Conservation (phyloP, 176 grass and related monocot species). For the Elaeis guineensis region DNA sequence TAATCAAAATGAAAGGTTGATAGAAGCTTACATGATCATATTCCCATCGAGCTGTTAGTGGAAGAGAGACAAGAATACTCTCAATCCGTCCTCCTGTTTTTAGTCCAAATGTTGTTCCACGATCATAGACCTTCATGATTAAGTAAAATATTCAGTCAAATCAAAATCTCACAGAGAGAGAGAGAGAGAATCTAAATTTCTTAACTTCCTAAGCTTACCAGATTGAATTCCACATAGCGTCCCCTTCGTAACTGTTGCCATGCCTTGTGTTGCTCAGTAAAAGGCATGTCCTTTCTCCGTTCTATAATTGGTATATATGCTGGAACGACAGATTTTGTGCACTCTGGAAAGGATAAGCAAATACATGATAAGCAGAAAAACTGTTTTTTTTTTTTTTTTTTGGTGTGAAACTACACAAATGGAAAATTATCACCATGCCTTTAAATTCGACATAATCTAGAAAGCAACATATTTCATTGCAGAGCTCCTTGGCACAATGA, state of each 20-base stretch:
- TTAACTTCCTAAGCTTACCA: conserved; percentile 26
- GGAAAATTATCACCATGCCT: too few relatives aligned
- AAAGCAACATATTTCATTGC: too few relatives aligned
- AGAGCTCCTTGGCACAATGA: too few relatives aligned
- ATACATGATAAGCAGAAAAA: too few relatives aligned
- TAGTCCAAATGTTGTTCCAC: conserved; percentile 92
- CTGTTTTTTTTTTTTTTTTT: too few relatives aligned
- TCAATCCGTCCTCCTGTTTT: conserved; percentile 97
- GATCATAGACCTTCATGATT: conserved; percentile 69
- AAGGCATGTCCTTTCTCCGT: conserved; percentile 74
- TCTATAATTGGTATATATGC: conserved; percentile 88
- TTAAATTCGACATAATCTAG: too few relatives aligned
- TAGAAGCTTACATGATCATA: conserved; percentile 80
- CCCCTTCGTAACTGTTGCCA: conserved; percentile 95
- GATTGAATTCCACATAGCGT: conserved; percentile 95
- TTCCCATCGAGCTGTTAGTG: conserved; percentile 78
- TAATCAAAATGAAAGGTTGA: background rate
- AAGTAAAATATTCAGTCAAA: too few relatives aligned
- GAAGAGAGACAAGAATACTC: conserved; percentile 91
- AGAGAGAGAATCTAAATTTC: too few relatives aligned
- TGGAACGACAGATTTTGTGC: conserved; percentile 76
- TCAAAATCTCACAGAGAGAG: too few relatives aligned
- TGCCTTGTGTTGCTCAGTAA: conserved; percentile 77
- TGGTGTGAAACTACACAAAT: too few relatives aligned
- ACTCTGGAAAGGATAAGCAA: conserved; percentile 35